Percentiles rank a stretch among this genome's conserved stretches.
phyloP scores from a whole-genome alignment of 75 land plant genomes.

The Picea sitchensis region DNA sequence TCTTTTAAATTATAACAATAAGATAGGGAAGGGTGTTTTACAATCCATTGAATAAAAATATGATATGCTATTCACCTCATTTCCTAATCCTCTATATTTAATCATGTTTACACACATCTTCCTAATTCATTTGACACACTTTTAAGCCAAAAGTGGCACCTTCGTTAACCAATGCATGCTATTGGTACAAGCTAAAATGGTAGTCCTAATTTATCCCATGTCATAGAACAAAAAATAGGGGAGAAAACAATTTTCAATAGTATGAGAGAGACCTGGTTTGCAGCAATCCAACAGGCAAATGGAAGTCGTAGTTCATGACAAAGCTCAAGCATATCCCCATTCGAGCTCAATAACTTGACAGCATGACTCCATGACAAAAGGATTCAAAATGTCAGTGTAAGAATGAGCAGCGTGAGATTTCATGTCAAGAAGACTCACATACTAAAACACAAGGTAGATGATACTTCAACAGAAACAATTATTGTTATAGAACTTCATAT shows the following conservation, averaged over 20 bases:
- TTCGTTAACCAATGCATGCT: background rate
- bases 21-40: background rate
- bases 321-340: conserved; percentile 88
- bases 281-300: conserved; percentile 65
- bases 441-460: background rate
- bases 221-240: too few species aligned
- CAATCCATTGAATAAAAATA: background rate
- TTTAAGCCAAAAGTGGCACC: background rate
- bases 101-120: background rate
- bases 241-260: too few species aligned
- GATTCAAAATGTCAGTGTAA: background rate
- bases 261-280: conserved; percentile 58
- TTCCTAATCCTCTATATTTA: background rate
- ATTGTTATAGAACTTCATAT: background rate
- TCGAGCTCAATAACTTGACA: conserved; percentile 70
- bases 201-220: background rate
- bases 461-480: conserved; percentile 13
- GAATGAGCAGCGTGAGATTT: background rate
- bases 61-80: background rate
- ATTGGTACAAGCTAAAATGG: background rate
- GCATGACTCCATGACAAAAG: conserved; percentile 34
- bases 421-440: background rate
- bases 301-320: conserved; percentile 75
- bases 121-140: background rate
- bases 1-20: background rate